Conservation (phyloP, 495 filamentous ascomycete species). For the Penicillium goetzii region DNA sequence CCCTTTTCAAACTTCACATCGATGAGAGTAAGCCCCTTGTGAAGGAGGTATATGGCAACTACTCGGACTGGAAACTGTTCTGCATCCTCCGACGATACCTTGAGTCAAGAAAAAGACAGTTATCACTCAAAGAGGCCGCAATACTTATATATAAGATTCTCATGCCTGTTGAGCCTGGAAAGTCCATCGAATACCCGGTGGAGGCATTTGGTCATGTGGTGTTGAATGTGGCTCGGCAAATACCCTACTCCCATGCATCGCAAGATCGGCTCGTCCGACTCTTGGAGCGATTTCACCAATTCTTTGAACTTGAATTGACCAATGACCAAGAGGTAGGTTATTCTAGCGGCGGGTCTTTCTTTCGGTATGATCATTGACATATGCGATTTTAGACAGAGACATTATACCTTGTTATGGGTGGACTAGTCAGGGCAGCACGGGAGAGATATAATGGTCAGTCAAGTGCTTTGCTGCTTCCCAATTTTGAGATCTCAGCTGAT, state of each 20-base stretch:
- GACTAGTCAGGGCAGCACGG: not conserved
- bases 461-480: not conserved
- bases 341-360: too few relatives aligned
- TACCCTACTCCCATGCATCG: not conserved
- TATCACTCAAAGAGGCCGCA: not conserved
- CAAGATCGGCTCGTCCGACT: not conserved
- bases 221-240: not conserved
- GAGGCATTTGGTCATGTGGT: not conserved
- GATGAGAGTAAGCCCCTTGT: not conserved
- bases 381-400: not conserved
- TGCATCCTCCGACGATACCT: not conserved
- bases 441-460: not conserved
- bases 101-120: not conserved
- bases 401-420: not conserved
- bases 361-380: too few relatives aligned
- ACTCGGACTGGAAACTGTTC: not conserved
- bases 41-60: not conserved
- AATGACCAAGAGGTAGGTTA: not conserved
- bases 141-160: not conserved
- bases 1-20: not conserved
- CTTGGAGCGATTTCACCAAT: not conserved
- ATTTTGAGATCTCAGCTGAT: not conserved
- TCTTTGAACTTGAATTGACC: not conserved
- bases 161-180: not conserved
- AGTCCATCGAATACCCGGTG: not conserved